phyloP scores from a whole-genome alignment of 192 early-diverging fungal genomes.

The Coemansia sp. region DNA sequence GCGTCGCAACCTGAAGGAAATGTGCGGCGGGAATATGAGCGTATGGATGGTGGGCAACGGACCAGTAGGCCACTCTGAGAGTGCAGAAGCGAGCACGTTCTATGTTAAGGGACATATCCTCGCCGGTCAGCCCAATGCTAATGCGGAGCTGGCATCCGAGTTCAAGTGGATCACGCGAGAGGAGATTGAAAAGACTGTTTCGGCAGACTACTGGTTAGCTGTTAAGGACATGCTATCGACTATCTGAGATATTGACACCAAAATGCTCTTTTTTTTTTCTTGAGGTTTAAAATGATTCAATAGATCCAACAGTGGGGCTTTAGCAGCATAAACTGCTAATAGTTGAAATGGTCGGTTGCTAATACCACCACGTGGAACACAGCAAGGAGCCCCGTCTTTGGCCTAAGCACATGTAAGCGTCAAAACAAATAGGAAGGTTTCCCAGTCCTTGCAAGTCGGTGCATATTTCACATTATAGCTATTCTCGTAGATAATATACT shows the following conservation, averaged over 20 bases:
- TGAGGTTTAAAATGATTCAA: not conserved
- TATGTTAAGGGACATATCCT: constrained; percentile 85
- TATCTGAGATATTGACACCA: constrained; percentile 1
- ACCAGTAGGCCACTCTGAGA: constrained; percentile 70
- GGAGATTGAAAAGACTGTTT: constrained; percentile 32
- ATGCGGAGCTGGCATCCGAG: constrained; percentile 21
- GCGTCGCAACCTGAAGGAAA: constrained; percentile 63
- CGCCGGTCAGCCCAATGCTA: constrained; percentile 61
- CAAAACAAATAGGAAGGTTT: not conserved
- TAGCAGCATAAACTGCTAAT: too few relatives aligned
- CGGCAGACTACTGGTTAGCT: constrained; percentile 44
- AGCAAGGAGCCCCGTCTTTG: too few relatives aligned
- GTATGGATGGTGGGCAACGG: constrained; percentile 84
- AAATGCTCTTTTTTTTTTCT: not conserved
- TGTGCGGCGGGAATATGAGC: constrained; percentile 74
- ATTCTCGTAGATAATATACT: not conserved
- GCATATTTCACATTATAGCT: not conserved
- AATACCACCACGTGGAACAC: too few relatives aligned
- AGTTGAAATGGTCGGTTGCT: too few relatives aligned
- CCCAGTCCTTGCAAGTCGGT: not conserved
- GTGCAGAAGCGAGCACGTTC: constrained; percentile 61
- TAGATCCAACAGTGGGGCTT: not conserved
- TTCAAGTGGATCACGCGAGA: constrained; percentile 52
- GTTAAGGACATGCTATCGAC: constrained; percentile 47
- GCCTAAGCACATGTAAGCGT: too few relatives aligned